These are phyloP conservation scores for Xylariaceae sp. DNA, from an alignment of 2,329 filamentous ascomycete genomes.

Conservation along the genomic window DNA sequence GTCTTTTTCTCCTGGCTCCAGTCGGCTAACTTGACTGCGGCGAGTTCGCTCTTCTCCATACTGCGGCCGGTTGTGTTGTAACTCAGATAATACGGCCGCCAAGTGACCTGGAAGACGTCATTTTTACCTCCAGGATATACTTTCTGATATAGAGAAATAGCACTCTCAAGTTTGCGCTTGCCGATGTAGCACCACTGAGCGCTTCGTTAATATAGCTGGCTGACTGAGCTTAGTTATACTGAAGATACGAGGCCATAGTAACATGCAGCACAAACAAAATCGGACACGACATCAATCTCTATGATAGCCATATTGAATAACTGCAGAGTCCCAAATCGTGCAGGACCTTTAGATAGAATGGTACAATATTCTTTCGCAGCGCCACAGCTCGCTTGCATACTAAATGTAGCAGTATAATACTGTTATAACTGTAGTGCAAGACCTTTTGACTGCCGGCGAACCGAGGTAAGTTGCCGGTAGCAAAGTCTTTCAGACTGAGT, in stretches of 20 bases:
- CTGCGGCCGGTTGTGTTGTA: slow-evolving; percentile 33
- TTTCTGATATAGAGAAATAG: slow-evolving; percentile 45
- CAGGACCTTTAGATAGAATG: too few species aligned
- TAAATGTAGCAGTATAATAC: too few species aligned
- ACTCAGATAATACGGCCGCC: slow-evolving; percentile 46
- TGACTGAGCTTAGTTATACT: background rate
- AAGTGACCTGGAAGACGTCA: slow-evolving; percentile 38
- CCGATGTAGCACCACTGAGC: slow-evolving; percentile 15
- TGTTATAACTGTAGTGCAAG: too few species aligned
- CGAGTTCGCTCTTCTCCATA: slow-evolving; percentile 35
- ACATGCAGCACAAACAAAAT: slow-evolving; percentile 9
- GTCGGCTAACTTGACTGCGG: slow-evolving; percentile 33
- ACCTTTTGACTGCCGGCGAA: too few species aligned
- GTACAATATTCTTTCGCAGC: too few species aligned
- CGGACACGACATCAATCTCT: slow-evolving; percentile 3
- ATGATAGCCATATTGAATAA: slow-evolving; percentile 1
- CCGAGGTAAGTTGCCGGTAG: too few species aligned
- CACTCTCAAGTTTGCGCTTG: slow-evolving; percentile 11
- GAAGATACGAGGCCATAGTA: background rate
- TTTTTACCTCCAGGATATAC: slow-evolving; percentile 46
- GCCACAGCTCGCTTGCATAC: too few species aligned
- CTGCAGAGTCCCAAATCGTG: background rate
- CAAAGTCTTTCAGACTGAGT: too few species aligned
- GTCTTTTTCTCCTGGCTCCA: slow-evolving; percentile 32
- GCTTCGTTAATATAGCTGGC: background rate